Conservation (phyloP, 257 asterid genomes). For the Solanum virginianum region DNA sequence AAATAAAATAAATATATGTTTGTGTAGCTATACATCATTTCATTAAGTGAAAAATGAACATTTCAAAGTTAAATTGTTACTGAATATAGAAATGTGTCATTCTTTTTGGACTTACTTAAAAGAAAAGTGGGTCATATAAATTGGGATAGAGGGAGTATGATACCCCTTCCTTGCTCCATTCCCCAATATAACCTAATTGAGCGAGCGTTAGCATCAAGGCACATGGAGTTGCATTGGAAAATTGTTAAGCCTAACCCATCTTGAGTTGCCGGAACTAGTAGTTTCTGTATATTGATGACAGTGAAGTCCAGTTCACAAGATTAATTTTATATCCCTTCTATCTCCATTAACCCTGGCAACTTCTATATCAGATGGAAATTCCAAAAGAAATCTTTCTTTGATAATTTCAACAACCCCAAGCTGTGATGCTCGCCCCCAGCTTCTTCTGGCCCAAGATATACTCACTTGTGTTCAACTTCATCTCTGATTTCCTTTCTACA, state of each 20-base stretch:
- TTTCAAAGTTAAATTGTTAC: background rate
- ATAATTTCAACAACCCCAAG: background rate
- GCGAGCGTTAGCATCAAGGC: background rate
- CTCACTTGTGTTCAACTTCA: background rate
- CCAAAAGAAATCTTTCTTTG: background rate
- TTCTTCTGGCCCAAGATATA: background rate
- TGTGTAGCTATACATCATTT: background rate
- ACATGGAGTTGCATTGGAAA: background rate
- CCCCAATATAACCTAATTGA: background rate
- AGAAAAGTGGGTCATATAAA: background rate
- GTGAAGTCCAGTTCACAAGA: background rate
- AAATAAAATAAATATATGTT: background rate
- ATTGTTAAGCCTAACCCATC: conserved; percentile 1
- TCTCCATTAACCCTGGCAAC: background rate
- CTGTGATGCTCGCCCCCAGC: background rate
- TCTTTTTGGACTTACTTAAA: background rate
- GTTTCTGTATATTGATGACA: background rate
- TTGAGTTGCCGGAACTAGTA: background rate
- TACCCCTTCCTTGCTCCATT: background rate
- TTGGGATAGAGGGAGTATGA: background rate
- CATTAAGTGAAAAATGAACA: background rate
- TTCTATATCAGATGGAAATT: background rate
- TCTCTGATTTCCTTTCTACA: background rate
- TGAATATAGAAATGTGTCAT: background rate
- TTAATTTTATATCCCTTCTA: background rate